Evolutionary conservation across 2,329 filamentous ascomycete species (phyloP), one percentile per base, ranked within the genome.

Genomic region (Alternaria triticimaculans): DNA sequence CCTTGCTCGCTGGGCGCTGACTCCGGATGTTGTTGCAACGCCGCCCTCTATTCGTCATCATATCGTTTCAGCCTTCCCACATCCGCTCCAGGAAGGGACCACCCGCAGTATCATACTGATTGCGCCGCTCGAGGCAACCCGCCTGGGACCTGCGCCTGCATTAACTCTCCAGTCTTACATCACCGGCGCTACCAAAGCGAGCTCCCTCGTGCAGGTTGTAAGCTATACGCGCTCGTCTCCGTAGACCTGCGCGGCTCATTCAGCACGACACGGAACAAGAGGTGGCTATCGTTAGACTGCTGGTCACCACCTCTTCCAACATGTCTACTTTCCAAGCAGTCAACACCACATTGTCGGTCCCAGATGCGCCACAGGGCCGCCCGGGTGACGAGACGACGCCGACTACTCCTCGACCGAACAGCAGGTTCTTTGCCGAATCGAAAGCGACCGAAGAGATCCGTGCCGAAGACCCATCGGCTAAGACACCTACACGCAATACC

Each of bases 271-370:
- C 46, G 28, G 37, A 51, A 26, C 49, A 48, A 58, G 51, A 62
- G 46, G 55, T 37, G 61, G 37, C 60, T 44, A 54, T 41, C 41
- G 10, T 5, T 50, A n/a, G n/a, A 50, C 53, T 57, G 28, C 45
- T 49, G 25, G 33, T 48, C 54, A 41, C 54, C 62, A 44, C 21
- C 57, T 56, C 14, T 63, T 60, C 60, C 64, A 67, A 26, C 66
- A 88, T 89, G 86, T 83, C 87, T 69, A 82, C 85, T 62, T 90
- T 90, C 76, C 83, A 85, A 74, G 85, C 88, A 66, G 87, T 89
- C 76, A 90, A 89, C 78, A 85, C 84, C 65, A 84, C 83, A 61
- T 80, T 87, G 59, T 78, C 82, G 25, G 78, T 80, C 48, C 79
- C 79, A 18, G 80, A 84, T 20, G 74, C 72, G 60, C 72, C 73